Evolutionary conservation across 2,329 filamentous ascomycete species (phyloP), one percentile per base, ranked within the genome.

Genomic region (Colletotrichum sp.): DNA sequence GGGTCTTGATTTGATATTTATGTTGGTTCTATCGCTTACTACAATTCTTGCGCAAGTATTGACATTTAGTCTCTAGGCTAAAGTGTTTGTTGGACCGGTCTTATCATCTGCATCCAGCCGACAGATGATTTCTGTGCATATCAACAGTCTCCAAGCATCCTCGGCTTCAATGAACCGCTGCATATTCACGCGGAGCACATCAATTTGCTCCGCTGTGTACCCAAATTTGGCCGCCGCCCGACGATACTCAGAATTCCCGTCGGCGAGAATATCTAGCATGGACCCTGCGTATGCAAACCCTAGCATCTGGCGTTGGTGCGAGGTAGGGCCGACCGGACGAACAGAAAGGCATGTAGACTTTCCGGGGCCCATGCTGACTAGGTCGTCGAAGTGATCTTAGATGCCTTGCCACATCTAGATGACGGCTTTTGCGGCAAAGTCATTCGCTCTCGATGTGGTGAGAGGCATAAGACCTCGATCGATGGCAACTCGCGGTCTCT

Each of bases 71-170:
- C 7, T 16, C 25, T 66, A 18, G 66, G 28, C 32, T n/a, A 22
- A 22, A 27, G 27, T 55, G 7, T 5, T 25, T 32, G 8, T 9
- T 25, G n/a, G 10, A 3, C 16, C 27, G 12, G 7, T 18, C 27
- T 4, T 0, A 34, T n/a, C 28, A 22, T n/a, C 28, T 9, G 16
- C 39, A 28, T 66, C 65, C 52, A 73, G 32, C 39, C 64, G 70
- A 58, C 69, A 73, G 55, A 72, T 73, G 52, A 76, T 67, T 16
- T 76, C 70, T 8, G 64, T 76, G 43, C 64, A 72, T 55, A 68
- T 76, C 18, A 58, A 48, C 3, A 72, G 39, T 36, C 74, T 73
- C 64, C 69, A 69, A 12, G 32, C 66, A 4, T 73, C 64, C 28
- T 76, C 55, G 16, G 64, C 64, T 9, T 71, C 34, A 8, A 64